A percentile compares a stretch with the other conserved stretches of the same genome.
Conservation (phyloP, 441 rosid species). For the Populus trichocarpa region DNA sequence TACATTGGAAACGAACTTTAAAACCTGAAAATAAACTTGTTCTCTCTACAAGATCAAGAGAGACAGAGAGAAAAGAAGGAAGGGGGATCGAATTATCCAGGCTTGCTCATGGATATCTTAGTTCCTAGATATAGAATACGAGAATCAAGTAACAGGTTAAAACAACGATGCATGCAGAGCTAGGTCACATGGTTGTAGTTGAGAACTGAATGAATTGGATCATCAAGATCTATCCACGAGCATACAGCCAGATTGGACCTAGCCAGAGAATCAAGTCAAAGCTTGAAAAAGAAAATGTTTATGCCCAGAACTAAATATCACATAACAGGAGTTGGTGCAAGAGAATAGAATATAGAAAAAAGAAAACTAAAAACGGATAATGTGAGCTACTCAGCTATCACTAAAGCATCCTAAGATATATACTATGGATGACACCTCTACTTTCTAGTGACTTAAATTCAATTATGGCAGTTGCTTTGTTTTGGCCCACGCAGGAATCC, state of each 20-base stretch:
- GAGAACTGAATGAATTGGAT: not conserved
- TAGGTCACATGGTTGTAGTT: slow-evolving; percentile 18
- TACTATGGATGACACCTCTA: not conserved
- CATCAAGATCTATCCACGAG: slow-evolving; percentile 9
- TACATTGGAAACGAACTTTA: not conserved
- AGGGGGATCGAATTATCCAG: not conserved
- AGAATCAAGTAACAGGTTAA: not conserved
- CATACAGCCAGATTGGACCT: not conserved
- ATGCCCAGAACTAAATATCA: not conserved
- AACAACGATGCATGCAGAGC: slow-evolving; percentile 8
- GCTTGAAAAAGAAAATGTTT: not conserved
- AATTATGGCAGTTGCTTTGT: not conserved
- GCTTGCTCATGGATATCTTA: not conserved
- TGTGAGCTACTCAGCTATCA: not conserved
- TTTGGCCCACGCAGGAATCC: not conserved
- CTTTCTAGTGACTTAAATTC: not conserved
- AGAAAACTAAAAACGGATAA: too few relatives aligned
- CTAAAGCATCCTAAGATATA: not conserved
- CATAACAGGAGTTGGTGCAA: slow-evolving; percentile 20
- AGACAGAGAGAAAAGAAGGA: not conserved
- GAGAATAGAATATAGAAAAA: not conserved
- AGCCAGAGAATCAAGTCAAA: slow-evolving; percentile 16
- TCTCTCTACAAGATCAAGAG: not conserved
- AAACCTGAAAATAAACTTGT: not conserved
- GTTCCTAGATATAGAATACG: not conserved